Percentiles rank a stretch among this genome's conserved stretches.
phyloP scores from a whole-genome alignment of 169 alveolate species.

The Eimeria maxima region DNA sequence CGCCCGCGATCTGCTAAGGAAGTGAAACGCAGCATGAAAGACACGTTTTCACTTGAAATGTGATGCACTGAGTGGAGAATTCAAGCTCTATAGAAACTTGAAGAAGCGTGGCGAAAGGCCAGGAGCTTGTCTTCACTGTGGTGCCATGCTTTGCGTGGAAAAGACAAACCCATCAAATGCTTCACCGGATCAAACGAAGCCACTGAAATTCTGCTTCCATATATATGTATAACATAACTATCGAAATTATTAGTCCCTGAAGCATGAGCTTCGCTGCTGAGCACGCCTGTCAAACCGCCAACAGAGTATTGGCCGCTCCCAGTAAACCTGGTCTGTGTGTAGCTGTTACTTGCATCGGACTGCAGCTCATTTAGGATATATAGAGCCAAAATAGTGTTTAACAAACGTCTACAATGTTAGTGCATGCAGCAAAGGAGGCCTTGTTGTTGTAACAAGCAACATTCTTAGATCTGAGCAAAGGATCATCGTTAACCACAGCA shows the following conservation, averaged over 20 bases:
- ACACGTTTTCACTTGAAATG: background rate
- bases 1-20: background rate
- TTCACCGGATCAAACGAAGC: background rate
- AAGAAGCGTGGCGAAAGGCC: background rate
- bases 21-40: background rate
- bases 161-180: background rate
- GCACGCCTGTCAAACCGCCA: no score
- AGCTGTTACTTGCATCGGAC: no score
- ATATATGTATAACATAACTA: background rate
- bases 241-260: background rate
- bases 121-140: background rate
- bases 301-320: no score
- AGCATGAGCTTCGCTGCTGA: no score
- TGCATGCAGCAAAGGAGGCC: background rate
- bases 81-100: background rate
- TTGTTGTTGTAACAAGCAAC: background rate
- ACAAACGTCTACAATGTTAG: background rate
- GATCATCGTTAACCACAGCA: no score
- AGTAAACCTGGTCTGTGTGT: no score
- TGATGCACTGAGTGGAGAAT: background rate
- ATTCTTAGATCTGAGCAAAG: no score
- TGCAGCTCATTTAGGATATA: background rate
- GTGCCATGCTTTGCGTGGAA: background rate
- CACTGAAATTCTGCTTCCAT: background rate
- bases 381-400: background rate